These are phyloP conservation scores for Spathaspora arborariae DNA, from an alignment of 805 yeast species.

Conservation along the genomic window DNA sequence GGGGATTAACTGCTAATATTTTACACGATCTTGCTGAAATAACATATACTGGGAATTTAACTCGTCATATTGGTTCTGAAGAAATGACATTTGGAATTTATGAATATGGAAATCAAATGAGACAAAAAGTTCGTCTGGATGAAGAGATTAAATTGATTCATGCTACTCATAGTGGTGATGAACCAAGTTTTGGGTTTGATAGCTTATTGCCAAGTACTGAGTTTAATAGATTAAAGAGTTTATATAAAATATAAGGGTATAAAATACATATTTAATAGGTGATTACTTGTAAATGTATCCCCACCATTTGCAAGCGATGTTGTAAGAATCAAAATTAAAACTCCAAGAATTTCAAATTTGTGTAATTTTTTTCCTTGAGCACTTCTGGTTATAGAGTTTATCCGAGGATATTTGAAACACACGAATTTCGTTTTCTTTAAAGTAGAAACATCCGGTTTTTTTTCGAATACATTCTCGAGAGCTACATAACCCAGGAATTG, in stretches of 20 bases:
- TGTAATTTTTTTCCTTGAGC: no score
- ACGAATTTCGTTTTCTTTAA: neutral
- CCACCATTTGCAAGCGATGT: no score
- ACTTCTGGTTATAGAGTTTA: no score
- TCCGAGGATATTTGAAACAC: neutral
- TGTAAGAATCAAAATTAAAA: no score
- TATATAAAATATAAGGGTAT: slow-evolving; percentile 28
- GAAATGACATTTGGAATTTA: slow-evolving; percentile 57
- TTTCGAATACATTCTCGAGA: neutral
- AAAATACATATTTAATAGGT: neutral
- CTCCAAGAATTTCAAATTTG: no score
- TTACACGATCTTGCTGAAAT: slow-evolving; percentile 66
- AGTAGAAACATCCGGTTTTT: neutral
- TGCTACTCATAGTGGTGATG: slow-evolving; percentile 21
- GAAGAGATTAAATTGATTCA: slow-evolving; percentile 54
- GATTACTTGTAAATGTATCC: neutral
- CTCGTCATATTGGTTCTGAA: slow-evolving; percentile 53
- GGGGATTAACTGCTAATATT: slow-evolving; percentile 83
- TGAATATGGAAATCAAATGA: slow-evolving; percentile 54
- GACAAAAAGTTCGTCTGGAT: slow-evolving; percentile 39
- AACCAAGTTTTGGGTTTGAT: slow-evolving; percentile 33
- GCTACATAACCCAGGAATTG: neutral
- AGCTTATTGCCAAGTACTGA: slow-evolving; percentile 44
- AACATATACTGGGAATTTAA: slow-evolving; percentile 25
- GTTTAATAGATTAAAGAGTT: slow-evolving; percentile 34